Percentiles rank a stretch among this genome's conserved stretches.
These are phyloP conservation scores for Trichoderma semiorbis DNA, from an alignment of 2,329 filamentous ascomycete species.

Conservation along the genomic window DNA sequence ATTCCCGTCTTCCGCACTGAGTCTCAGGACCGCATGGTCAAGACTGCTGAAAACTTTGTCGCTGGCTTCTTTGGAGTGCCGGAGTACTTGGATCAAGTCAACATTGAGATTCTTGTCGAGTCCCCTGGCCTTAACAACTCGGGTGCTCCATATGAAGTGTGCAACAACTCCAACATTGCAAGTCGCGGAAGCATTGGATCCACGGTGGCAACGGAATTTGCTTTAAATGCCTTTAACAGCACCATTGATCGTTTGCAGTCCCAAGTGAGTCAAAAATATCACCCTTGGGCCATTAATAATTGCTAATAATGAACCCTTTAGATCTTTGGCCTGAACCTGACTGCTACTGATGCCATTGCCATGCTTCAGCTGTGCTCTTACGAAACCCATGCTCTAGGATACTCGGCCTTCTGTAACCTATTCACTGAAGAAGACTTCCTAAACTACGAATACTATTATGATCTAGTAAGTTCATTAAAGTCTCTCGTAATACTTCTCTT, in stretches of 20 bases:
- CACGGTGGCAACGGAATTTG: background rate
- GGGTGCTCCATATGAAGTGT: background rate
- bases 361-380: background rate
- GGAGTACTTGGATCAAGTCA: background rate
- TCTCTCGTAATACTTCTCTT: background rate
- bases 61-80: background rate
- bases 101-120: background rate
- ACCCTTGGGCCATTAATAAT: background rate
- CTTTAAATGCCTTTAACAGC: background rate
- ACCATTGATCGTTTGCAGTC: background rate
- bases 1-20: slow-evolving; percentile 4
- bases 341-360: background rate
- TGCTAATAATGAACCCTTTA: background rate
- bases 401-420: background rate
- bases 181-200: background rate
- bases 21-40: background rate
- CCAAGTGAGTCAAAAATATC: background rate
- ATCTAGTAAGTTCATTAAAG: background rate
- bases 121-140: background rate
- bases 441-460: background rate
- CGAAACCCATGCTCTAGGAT: background rate
- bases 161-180: background rate
- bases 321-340: background rate
- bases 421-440: background rate
- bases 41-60: background rate